Evolutionary conservation across 2,329 filamentous ascomycete species (phyloP).

Genomic region (Chaetomiaceae sp.): DNA sequence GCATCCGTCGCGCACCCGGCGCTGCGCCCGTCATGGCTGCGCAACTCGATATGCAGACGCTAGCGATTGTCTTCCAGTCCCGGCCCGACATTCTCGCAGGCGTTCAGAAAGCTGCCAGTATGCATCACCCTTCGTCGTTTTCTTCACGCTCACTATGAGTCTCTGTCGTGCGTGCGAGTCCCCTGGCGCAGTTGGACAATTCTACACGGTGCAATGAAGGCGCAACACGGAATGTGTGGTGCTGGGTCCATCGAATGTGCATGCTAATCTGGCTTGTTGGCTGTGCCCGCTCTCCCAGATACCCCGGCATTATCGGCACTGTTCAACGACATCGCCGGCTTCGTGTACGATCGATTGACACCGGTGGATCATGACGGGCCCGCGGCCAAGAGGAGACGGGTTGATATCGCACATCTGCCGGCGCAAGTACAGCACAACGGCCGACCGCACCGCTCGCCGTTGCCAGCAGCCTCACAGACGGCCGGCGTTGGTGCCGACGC

Average conservation of each 20-base stretch:
- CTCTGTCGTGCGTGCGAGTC: too few relatives aligned
- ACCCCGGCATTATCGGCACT: constrained; percentile 43
- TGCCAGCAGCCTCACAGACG: constrained; percentile 17
- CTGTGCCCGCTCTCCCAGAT: constrained; percentile 33
- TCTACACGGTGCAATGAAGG: too few relatives aligned
- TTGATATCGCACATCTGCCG: constrained; percentile 33
- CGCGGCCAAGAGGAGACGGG: constrained; percentile 46
- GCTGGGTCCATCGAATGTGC: too few relatives aligned
- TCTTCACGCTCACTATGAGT: neutral
- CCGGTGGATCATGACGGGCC: constrained; percentile 28
- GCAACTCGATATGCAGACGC: constrained; percentile 43
- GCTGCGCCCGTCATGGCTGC: constrained; percentile 17
- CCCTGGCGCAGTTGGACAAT: too few relatives aligned
- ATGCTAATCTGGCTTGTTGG: constrained; percentile 1
- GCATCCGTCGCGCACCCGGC: too few relatives aligned
- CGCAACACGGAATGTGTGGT: too few relatives aligned
- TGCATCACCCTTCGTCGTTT: constrained; percentile 12
- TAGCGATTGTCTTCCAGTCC: constrained; percentile 47
- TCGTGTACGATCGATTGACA: constrained; percentile 41
- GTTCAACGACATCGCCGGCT: constrained; percentile 51
- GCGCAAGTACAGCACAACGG: constrained; percentile 27
- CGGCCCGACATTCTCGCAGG: constrained; percentile 50
- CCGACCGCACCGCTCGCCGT: too few relatives aligned
- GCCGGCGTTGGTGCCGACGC: constrained; percentile 28
- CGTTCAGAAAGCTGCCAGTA: constrained; percentile 50